Percentiles rank a stretch among this genome's conserved stretches.
These are phyloP conservation scores for Botryococcus braunii DNA, from an alignment of 163 green algal species.

Conservation along the genomic window DNA sequence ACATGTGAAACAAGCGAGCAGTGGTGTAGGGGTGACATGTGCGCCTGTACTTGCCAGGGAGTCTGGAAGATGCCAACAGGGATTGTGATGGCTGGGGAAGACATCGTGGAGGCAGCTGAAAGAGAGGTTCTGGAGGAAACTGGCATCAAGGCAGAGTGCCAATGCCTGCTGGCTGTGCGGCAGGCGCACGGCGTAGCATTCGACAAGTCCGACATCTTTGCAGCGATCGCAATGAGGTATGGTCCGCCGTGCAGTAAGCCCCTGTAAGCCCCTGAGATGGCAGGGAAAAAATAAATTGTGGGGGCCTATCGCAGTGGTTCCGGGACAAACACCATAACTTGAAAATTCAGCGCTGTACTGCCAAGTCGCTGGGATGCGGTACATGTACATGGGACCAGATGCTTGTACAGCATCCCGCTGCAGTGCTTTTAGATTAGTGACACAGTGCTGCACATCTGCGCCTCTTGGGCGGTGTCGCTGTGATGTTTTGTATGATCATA, in stretches of 20 bases:
- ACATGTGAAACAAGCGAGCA: no score
- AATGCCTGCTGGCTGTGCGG: constrained; percentile 35
- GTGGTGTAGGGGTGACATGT: no score
- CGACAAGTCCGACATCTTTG: constrained; percentile 49
- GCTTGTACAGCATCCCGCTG: not conserved
- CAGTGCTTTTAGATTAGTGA: no score
- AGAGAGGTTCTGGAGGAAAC: constrained; percentile 53
- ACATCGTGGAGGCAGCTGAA: constrained; percentile 46
- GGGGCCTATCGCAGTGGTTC: not conserved
- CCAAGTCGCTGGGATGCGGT: not conserved
- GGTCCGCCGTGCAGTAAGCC: not conserved
- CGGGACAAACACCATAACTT: not conserved
- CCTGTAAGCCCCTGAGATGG: not conserved
- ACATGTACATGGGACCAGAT: not conserved
- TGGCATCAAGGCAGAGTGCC: constrained; percentile 33
- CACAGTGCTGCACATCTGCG: no score
- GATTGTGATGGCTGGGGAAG: constrained; percentile 52
- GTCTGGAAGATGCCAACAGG: constrained; percentile 86
- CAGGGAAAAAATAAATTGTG: not conserved
- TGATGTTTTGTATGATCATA: no score
- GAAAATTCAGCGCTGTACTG: not conserved
- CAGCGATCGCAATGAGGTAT: constrained; percentile 33
- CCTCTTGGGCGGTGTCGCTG: no score
- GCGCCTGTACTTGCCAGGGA: constrained; percentile 7
- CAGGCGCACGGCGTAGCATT: constrained; percentile 46